Evolutionary conservation across 2,329 filamentous ascomycete species (phyloP).

Genomic region (Aspergillus quadrilineatus): DNA sequence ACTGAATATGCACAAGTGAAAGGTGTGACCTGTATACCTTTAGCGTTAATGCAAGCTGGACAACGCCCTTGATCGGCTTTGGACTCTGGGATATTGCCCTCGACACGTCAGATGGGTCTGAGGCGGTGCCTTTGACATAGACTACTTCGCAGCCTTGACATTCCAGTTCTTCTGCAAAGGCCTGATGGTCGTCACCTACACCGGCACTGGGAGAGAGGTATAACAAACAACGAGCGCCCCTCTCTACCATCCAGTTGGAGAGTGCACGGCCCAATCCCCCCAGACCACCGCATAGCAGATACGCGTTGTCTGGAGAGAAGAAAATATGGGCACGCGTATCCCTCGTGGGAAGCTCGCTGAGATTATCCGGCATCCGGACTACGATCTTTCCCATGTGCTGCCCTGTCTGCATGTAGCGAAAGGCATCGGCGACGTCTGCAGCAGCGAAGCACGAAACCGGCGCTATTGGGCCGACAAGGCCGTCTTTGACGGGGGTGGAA

Average conservation of each 20-base stretch:
- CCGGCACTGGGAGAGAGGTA: conserved; percentile 15
- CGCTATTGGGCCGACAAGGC: background rate
- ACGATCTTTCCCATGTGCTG: conserved; percentile 44
- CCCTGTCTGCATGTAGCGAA: conserved; percentile 34
- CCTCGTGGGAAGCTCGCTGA: background rate
- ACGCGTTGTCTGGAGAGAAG: conserved; percentile 26
- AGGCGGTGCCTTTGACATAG: conserved; percentile 8
- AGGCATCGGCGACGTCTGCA: conserved; percentile 18
- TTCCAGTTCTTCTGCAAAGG: conserved; percentile 12
- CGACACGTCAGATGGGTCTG: conserved; percentile 8
- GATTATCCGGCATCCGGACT: conserved; percentile 25
- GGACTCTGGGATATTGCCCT: conserved; percentile 2
- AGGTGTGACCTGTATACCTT: background rate
- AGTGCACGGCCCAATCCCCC: conserved; percentile 20
- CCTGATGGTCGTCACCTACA: background rate
- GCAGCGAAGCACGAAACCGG: conserved; percentile 1
- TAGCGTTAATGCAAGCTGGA: conserved; percentile 23
- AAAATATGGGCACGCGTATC: background rate
- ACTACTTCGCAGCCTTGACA: conserved; percentile 1
- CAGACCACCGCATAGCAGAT: conserved; percentile 19
- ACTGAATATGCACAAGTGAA: background rate
- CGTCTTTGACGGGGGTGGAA: background rate
- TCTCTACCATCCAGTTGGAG: conserved; percentile 16
- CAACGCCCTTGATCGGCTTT: conserved; percentile 16
- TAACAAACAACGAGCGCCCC: conserved; percentile 16